A percentile compares a stretch with the other conserved stretches of the same genome.
Evolutionary conservation across 805 yeast genomes (phyloP).

Genomic region (Yamadazyma sp.): DNA sequence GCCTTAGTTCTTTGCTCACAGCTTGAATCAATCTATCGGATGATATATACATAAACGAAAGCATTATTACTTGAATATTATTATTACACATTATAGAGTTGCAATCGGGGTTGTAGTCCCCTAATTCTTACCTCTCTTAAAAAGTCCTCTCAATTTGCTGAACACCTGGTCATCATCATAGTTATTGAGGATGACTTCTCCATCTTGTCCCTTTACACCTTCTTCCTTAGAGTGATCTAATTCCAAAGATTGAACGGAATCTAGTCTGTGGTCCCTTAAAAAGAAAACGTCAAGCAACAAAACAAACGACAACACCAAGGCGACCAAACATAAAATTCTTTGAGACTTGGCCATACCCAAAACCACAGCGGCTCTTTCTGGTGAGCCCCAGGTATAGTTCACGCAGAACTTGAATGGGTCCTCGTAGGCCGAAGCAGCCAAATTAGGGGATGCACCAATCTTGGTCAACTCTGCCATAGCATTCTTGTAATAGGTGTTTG

Average conservation of each 20-base stretch:
- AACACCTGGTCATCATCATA: slow-evolving; percentile 25
- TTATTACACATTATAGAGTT: not conserved
- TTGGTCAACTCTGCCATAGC: slow-evolving; percentile 31
- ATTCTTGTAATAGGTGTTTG: slow-evolving; percentile 52
- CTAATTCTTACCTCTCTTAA: slow-evolving; percentile 5
- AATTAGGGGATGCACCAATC: slow-evolving; percentile 26
- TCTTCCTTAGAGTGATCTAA: slow-evolving; percentile 17
- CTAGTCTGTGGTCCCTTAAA: slow-evolving; percentile 53
- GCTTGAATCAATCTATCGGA: no score
- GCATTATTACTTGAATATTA: no score
- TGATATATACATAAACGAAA: no score
- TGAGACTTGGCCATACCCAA: slow-evolving; percentile 60
- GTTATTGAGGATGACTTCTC: slow-evolving; percentile 23
- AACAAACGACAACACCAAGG: slow-evolving; percentile 54
- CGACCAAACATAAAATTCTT: slow-evolving; percentile 55
- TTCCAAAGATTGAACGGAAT: slow-evolving; percentile 30
- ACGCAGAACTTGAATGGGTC: slow-evolving; percentile 52
- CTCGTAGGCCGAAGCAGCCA: slow-evolving; percentile 28
- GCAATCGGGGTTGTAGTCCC: no score
- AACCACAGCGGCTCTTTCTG: slow-evolving; percentile 58
- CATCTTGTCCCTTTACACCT: slow-evolving; percentile 19
- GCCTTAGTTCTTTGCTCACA: no score
- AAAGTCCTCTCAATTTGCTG: slow-evolving; percentile 13
- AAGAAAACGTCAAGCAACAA: slow-evolving; percentile 47
- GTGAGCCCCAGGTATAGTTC: slow-evolving; percentile 59